These are phyloP conservation scores for Filobasidium floriforme DNA, from an alignment of 768 basidiomycete genomes.

Conservation along the genomic window DNA sequence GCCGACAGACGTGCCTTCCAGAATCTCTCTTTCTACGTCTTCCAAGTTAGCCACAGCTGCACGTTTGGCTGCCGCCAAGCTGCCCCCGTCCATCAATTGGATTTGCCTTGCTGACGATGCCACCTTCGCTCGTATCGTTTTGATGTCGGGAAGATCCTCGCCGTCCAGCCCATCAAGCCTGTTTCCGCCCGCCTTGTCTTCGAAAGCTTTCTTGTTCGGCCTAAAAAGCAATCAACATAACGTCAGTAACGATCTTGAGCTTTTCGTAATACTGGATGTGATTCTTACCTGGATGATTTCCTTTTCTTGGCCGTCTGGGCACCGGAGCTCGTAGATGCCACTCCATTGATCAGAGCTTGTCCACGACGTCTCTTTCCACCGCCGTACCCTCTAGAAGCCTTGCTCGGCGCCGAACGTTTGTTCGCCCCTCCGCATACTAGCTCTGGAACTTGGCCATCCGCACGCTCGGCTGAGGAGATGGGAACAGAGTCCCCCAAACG, in stretches of 20 bases:
- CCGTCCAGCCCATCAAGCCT: slow-evolving; percentile 13
- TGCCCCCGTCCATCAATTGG: neutral
- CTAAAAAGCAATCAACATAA: neutral
- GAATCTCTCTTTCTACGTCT: neutral
- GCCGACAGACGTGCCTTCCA: neutral
- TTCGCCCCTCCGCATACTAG: neutral
- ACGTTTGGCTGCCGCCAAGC: neutral
- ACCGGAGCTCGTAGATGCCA: slow-evolving; percentile 36
- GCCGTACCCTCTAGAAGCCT: slow-evolving; percentile 7
- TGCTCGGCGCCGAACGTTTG: slow-evolving; percentile 14
- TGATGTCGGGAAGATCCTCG: slow-evolving; percentile 3
- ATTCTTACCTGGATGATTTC: slow-evolving; percentile 24
- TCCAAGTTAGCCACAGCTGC: neutral
- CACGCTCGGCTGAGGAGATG: neutral
- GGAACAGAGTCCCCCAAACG: neutral
- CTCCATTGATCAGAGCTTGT: slow-evolving; percentile 32
- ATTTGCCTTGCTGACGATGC: neutral
- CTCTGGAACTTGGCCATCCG: neutral
- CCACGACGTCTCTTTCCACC: neutral
- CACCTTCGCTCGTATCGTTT: neutral
- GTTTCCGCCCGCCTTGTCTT: slow-evolving; percentile 14
- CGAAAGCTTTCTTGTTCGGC: slow-evolving; percentile 14
- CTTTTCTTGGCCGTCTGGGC: slow-evolving; percentile 40
- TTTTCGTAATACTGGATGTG: neutral
- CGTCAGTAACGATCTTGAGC: neutral